Conservation (phyloP, 192 early-diverging fungal species). For the Thamnidium elegans region DNA sequence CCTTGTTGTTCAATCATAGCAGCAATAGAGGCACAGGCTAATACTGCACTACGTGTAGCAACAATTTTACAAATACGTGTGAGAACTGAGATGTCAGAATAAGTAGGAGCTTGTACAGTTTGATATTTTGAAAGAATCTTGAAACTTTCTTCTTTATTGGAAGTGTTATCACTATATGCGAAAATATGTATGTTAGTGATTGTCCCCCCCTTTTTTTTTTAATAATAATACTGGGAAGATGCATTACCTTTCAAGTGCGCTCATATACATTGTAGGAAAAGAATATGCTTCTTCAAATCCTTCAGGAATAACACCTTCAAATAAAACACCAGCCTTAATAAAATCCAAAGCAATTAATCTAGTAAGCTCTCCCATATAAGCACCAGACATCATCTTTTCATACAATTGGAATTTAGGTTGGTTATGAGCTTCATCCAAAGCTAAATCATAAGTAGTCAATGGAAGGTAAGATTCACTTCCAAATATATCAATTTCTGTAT, state of each 20-base stretch:
- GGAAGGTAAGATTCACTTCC: conserved; percentile 76
- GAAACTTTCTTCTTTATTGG: too few relatives aligned
- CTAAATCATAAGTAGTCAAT: conserved; percentile 79
- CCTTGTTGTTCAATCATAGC: conserved; percentile 46
- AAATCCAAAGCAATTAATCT: conserved; percentile 79
- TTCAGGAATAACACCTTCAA: conserved; percentile 59
- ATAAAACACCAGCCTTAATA: conserved; percentile 70
- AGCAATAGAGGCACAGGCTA: conserved; percentile 67
- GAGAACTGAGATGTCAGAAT: conserved; percentile 61
- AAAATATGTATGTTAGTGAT: conserved; percentile 38
- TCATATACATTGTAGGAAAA: conserved; percentile 44
- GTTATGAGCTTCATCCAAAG: conserved; percentile 74
- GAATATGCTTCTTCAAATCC: conserved; percentile 55
- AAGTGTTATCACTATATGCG: too few relatives aligned
- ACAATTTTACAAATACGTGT: conserved; percentile 68
- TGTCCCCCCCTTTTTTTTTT: background rate
- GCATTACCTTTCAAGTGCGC: conserved; percentile 46
- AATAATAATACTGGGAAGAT: conserved; percentile 13
- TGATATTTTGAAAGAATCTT: too few relatives aligned
- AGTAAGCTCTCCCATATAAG: conserved; percentile 90
- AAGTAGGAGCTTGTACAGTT: too few relatives aligned
- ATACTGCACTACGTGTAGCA: conserved; percentile 79
- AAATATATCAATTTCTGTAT: conserved; percentile 93
- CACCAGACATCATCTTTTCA: conserved; percentile 96
- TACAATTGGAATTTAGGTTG: conserved; percentile 85